phyloP scores from a whole-genome alignment of 192 early-diverging fungal genomes.

The Coemansia sp. region DNA sequence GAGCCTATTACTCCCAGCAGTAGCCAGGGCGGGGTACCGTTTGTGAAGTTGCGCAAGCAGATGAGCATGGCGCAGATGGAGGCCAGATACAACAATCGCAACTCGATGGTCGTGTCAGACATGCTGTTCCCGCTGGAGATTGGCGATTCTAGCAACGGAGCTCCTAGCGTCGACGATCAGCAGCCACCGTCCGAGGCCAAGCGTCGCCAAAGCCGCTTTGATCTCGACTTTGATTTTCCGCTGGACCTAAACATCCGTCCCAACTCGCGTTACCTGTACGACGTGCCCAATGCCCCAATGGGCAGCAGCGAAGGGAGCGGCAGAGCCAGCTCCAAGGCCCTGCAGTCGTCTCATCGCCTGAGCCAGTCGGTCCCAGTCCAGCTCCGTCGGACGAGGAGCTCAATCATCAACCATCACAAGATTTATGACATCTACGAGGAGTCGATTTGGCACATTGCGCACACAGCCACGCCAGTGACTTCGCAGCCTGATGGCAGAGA shows the following conservation, averaged over 20 bases:
- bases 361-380: conserved; percentile 7
- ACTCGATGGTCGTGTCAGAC: conserved; percentile 37
- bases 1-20: too few species aligned
- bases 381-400: conserved; percentile 8
- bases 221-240: conserved; percentile 3
- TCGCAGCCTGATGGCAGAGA: too few species aligned
- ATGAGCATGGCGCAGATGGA: conserved; percentile 37
- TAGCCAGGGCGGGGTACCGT: too few species aligned
- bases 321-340: conserved; percentile 16
- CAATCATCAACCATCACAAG: conserved; percentile 36
- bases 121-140: conserved; percentile 6
- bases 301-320: conserved; percentile 5
- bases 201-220: conserved; percentile 1
- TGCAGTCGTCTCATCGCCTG: conserved; percentile 36
- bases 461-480: not conserved
- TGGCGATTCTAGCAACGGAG: not conserved
- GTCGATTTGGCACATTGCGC: conserved; percentile 35
- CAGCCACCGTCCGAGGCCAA: not conserved
- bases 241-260: conserved; percentile 8
- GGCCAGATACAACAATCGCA: conserved; percentile 18
- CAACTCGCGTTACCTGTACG: conserved; percentile 38
- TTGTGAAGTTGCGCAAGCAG: conserved; percentile 23
- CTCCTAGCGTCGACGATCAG: not conserved
- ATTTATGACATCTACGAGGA: conserved; percentile 49
- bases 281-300: too few species aligned